These are phyloP conservation scores for Lecanicillium sp. DNA, from an alignment of 2,329 filamentous ascomycete genomes.

Conservation along the genomic window DNA sequence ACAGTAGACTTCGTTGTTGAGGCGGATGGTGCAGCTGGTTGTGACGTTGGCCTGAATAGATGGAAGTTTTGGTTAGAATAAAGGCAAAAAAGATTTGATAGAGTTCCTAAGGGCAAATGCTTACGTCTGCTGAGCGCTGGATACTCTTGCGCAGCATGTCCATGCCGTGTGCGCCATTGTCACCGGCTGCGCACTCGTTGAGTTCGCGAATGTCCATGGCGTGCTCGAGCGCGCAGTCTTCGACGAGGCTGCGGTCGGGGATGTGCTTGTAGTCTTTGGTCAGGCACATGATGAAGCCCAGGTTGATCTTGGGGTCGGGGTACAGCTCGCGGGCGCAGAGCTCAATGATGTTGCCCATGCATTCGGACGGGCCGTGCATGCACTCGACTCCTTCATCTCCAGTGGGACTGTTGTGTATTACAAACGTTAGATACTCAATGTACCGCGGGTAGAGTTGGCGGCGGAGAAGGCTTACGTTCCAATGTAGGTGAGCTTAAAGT, in stretches of 20 bases:
- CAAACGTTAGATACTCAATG: neutral
- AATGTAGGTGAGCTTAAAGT: constrained; percentile 87
- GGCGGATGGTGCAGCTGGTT: constrained; percentile 69
- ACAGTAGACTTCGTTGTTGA: constrained; percentile 76
- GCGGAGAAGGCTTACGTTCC: constrained; percentile 50
- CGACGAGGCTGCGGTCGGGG: constrained; percentile 66
- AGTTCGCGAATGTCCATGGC: constrained; percentile 75
- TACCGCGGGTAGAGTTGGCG: neutral
- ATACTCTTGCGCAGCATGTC: constrained; percentile 61
- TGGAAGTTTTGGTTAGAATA: constrained; percentile 3
- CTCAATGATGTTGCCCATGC: constrained; percentile 86
- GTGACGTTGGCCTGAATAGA: constrained; percentile 48
- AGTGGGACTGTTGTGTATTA: constrained; percentile 45
- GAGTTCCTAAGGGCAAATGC: too few species aligned
- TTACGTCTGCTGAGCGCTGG: constrained; percentile 49
- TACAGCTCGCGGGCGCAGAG: constrained; percentile 82
- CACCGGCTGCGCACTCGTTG: constrained; percentile 71
- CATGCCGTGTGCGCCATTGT: constrained; percentile 65
- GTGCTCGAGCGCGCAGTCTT: constrained; percentile 85
- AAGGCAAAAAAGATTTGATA: neutral
- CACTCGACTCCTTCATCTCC: constrained; percentile 78
- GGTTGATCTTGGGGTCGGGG: constrained; percentile 75
- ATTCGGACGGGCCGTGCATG: constrained; percentile 84
- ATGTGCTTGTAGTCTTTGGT: constrained; percentile 68
- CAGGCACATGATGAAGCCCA: constrained; percentile 92